Percentiles rank a stretch among this genome's conserved stretches.
Evolutionary conservation across 2,329 filamentous ascomycete genomes (phyloP).

Genomic region (Aspergillus sp.): DNA sequence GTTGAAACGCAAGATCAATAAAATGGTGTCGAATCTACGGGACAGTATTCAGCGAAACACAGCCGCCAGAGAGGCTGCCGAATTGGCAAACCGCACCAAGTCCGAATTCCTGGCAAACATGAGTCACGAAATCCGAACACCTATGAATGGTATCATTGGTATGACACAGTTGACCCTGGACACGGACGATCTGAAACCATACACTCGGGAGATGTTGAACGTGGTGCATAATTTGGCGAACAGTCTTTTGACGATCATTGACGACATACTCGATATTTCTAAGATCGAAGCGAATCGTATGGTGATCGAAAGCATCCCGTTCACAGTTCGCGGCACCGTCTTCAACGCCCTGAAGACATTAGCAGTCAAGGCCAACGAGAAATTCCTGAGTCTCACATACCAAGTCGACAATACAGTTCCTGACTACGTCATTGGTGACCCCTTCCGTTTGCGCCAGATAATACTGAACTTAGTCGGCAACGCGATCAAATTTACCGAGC

Average conservation of each 20-base stretch:
- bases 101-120: constrained; percentile 98
- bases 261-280: constrained; percentile 69
- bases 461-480: constrained; percentile 97
- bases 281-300: constrained; percentile 93
- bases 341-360: constrained; percentile 97
- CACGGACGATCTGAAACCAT: constrained; percentile 89
- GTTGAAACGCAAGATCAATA: constrained; percentile 97
- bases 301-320: constrained; percentile 97
- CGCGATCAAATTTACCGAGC: constrained; percentile 97
- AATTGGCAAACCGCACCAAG: constrained; percentile 96
- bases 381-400: constrained; percentile 88
- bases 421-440: constrained; percentile 93
- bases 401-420: constrained; percentile 91
- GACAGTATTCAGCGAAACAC: constrained; percentile 98
- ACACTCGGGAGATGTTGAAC: constrained; percentile 97
- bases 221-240: constrained; percentile 97
- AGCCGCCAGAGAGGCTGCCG: constrained; percentile 89
- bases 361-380: constrained; percentile 96
- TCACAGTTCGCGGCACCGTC: constrained; percentile 88
- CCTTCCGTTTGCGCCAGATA: constrained; percentile 93
- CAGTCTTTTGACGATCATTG: constrained; percentile 94
- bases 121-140: constrained; percentile 97
- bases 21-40: constrained; percentile 94
- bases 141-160: constrained; percentile 96
- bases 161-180: constrained; percentile 97